Percentiles rank a stretch among this genome's conserved stretches.
These are phyloP conservation scores for Francoa sonchifolia DNA, from an alignment of 441 rosid species.

Conservation along the genomic window DNA sequence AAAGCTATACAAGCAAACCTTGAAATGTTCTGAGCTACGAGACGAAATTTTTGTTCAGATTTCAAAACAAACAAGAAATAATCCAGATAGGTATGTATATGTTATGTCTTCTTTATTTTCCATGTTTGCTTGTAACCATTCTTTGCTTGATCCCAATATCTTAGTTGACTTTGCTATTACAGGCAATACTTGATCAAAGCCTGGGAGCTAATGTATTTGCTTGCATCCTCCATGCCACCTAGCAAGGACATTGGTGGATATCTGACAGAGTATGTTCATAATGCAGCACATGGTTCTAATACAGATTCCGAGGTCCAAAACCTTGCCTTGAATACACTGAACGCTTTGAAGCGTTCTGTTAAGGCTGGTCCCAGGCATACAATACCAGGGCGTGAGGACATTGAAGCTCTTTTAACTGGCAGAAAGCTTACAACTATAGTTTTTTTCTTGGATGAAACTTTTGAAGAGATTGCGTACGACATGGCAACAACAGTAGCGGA, in stretches of 20 bases:
- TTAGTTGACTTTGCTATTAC: constrained; percentile 13
- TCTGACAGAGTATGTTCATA: constrained; percentile 79
- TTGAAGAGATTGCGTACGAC: constrained; percentile 92
- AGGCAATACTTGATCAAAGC: constrained; percentile 84
- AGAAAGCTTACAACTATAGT: constrained; percentile 89
- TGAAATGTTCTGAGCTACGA: constrained; percentile 87
- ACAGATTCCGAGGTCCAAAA: constrained; percentile 69
- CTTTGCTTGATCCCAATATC: constrained; percentile 7
- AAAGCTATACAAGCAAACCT: constrained; percentile 69
- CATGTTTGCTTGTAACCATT: not conserved
- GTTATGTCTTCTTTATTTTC: not conserved
- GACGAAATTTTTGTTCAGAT: constrained; percentile 96
- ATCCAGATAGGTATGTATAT: constrained; percentile 56
- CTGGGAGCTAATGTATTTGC: constrained; percentile 91
- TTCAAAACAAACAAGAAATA: constrained; percentile 91
- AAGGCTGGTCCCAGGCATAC: constrained; percentile 93
- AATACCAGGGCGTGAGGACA: constrained; percentile 89
- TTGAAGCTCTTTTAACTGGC: constrained; percentile 80
- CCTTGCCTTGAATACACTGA: constrained; percentile 71
- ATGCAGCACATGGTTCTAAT: constrained; percentile 51
- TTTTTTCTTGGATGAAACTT: constrained; percentile 92
- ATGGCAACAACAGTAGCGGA: constrained; percentile 93
- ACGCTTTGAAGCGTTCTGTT: constrained; percentile 81
- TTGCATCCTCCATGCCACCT: constrained; percentile 98
- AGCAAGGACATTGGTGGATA: constrained; percentile 93